Conservation (phyloP, 2,329 filamentous ascomycete genomes). For the Colletotrichum nymphaeae region DNA sequence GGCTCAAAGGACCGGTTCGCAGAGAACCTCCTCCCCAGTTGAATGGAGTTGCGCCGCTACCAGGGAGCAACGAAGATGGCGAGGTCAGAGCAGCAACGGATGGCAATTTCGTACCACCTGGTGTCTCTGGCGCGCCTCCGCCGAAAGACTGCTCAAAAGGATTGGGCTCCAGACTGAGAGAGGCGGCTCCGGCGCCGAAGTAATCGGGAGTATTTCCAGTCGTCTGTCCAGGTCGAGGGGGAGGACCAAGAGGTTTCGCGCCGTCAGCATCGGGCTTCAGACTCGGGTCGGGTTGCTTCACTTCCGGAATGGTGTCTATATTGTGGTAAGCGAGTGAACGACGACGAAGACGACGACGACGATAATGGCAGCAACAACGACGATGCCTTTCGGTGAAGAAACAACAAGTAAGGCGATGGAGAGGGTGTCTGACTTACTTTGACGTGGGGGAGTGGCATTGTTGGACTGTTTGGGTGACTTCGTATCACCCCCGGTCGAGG, state of each 20-base stretch:
- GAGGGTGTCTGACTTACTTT: constrained; percentile 51
- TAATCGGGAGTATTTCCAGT: constrained; percentile 73
- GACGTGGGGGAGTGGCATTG: constrained; percentile 52
- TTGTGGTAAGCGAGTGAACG: constrained; percentile 37
- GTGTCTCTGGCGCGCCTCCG: constrained; percentile 77
- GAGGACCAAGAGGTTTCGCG: constrained; percentile 76
- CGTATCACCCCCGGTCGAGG: constrained; percentile 54
- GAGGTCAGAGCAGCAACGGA: constrained; percentile 92
- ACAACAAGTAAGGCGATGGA: constrained; percentile 28
- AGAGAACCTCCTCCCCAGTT: constrained; percentile 87
- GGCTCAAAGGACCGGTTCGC: constrained; percentile 91
- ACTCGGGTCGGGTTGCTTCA: constrained; percentile 61
- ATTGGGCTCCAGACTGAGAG: constrained; percentile 86
- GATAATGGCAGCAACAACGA: constrained; percentile 28
- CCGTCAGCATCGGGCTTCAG: constrained; percentile 68
- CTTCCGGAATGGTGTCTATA: constrained; percentile 56
- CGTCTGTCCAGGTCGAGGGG: constrained; percentile 71
- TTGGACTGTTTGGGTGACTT: constrained; percentile 61
- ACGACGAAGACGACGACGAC: constrained; percentile 30
- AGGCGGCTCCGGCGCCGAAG: constrained; percentile 69
- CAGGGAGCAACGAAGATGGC: constrained; percentile 82
- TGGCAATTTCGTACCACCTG: constrained; percentile 84
- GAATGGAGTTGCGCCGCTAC: constrained; percentile 77
- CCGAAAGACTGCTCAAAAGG: constrained; percentile 97
- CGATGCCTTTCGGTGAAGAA: constrained; percentile 13